phyloP scores from a whole-genome alignment of 2,329 filamentous ascomycete species.

The Microcyclosporella mali region DNA sequence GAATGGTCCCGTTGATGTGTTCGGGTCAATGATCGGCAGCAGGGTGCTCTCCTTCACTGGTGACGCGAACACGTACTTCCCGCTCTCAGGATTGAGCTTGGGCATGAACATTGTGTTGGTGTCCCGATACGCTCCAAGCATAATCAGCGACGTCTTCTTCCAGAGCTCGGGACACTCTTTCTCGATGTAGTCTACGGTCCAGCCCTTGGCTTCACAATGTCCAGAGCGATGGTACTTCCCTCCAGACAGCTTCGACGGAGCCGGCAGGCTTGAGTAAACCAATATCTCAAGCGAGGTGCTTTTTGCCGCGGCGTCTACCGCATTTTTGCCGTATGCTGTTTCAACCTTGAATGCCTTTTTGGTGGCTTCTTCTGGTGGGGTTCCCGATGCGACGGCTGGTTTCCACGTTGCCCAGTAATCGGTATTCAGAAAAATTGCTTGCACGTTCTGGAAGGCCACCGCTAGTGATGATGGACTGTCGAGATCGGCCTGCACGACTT shows the following conservation, averaged over 20 bases:
- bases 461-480: conserved; percentile 26
- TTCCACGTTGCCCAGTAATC: conserved; percentile 25
- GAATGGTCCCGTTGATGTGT: neutral
- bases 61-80: neutral
- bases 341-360: neutral
- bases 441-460: conserved; percentile 30
- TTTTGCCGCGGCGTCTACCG: neutral
- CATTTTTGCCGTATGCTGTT: neutral
- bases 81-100: neutral
- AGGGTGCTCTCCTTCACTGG: neutral
- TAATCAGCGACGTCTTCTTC: neutral
- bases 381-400: neutral
- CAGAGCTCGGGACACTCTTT: neutral
- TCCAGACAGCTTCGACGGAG: neutral
- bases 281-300: neutral
- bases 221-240: neutral
- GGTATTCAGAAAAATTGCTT: conserved; percentile 34
- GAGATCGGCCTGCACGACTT: conserved; percentile 32
- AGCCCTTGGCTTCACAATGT: neutral
- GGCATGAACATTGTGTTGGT: neutral
- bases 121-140: neutral
- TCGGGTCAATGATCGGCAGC: neutral
- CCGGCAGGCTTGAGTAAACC: neutral
- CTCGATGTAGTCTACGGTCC: neutral
- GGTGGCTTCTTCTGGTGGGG: neutral